phyloP scores from a whole-genome alignment of 331 rosid genomes.

The Ulmus americana region DNA sequence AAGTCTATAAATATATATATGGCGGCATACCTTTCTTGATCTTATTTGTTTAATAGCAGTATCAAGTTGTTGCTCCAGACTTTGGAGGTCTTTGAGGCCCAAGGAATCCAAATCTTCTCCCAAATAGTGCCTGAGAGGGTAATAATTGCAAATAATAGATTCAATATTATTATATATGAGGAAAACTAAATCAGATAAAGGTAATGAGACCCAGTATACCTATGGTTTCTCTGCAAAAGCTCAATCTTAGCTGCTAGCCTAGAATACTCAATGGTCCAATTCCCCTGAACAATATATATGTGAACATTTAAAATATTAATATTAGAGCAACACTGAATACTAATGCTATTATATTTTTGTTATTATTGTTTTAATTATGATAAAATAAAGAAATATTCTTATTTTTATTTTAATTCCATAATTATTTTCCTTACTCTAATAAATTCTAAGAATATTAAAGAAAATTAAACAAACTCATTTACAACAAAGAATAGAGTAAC shows the following conservation, averaged over 20 bases:
- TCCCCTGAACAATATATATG: conserved; percentile 34
- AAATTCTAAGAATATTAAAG: too few species aligned
- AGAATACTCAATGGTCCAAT: conserved; percentile 61
- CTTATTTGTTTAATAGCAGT: conserved; percentile 63
- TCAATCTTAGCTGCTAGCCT: conserved; percentile 60
- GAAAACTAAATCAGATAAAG: background rate
- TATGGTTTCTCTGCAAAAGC: conserved; percentile 55
- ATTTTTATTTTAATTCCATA: too few species aligned
- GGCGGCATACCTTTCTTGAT: conserved; percentile 41
- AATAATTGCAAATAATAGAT: background rate
- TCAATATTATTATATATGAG: background rate
- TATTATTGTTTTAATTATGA: too few species aligned
- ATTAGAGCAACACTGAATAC: background rate
- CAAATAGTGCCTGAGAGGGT: conserved; percentile 49
- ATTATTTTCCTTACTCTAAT: too few species aligned
- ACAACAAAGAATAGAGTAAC: too few species aligned
- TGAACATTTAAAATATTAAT: background rate
- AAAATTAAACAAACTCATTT: too few species aligned
- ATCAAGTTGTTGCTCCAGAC: conserved; percentile 76
- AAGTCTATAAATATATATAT: background rate
- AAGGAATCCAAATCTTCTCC: conserved; percentile 72
- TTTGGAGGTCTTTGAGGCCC: conserved; percentile 63
- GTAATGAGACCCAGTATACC: conserved; percentile 27
- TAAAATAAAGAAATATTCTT: too few species aligned
- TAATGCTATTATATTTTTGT: too few species aligned